Conservation (phyloP, 2,329 filamentous ascomycete species). For the Aspergillus fumigatus region DNA sequence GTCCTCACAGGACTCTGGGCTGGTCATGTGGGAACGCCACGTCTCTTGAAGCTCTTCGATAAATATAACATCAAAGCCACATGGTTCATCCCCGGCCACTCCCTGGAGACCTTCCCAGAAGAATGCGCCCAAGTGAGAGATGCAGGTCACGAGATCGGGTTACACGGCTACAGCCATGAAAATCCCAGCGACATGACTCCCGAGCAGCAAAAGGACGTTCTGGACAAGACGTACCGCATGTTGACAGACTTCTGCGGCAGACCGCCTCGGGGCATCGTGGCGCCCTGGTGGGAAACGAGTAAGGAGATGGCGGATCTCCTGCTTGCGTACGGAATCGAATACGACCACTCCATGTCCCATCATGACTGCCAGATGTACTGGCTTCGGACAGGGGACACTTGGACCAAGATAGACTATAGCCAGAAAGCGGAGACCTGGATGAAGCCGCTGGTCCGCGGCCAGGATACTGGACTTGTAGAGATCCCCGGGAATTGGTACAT, state of each 20-base stretch:
- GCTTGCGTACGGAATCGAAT: conserved; percentile 42
- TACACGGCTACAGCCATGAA: conserved; percentile 71
- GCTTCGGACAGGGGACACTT: conserved; percentile 40
- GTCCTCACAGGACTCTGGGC: conserved; percentile 55
- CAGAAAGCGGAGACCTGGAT: conserved; percentile 43
- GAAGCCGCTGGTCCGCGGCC: conserved; percentile 46
- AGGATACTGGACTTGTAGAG: conserved; percentile 39
- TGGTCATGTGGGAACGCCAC: conserved; percentile 60
- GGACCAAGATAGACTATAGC: conserved; percentile 44
- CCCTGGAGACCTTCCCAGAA: conserved; percentile 62
- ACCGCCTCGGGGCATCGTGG: conserved; percentile 67
- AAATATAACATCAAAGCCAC: conserved; percentile 69
- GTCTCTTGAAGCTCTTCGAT: conserved; percentile 65
- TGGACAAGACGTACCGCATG: conserved; percentile 71
- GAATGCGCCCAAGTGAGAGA: conserved; percentile 60
- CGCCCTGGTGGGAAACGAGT: conserved; percentile 71
- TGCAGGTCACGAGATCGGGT: conserved; percentile 60
- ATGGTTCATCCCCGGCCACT: conserved; percentile 62
- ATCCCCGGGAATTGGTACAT: conserved; percentile 45
- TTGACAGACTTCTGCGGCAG: conserved; percentile 71
- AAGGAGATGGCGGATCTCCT: conserved; percentile 56
- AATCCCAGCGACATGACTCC: conserved; percentile 68
- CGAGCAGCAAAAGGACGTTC: conserved; percentile 70
- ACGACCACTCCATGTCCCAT: conserved; percentile 43
- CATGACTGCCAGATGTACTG: conserved; percentile 45